Percentiles rank a stretch among this genome's conserved stretches.
phyloP scores from a whole-genome alignment of 768 basidiomycete genomes.

The Pholiota conissans region DNA sequence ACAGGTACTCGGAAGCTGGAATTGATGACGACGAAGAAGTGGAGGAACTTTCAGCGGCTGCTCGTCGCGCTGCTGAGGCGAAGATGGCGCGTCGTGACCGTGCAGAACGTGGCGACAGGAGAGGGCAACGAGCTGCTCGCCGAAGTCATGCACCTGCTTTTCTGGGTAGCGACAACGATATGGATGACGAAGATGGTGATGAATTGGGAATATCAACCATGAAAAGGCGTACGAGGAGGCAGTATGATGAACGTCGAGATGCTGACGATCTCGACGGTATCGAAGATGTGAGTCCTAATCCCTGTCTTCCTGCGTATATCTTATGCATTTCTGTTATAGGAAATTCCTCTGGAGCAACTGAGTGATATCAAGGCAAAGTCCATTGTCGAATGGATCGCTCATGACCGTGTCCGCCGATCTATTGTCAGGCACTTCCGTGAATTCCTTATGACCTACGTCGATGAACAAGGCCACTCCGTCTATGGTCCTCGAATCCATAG shows the following conservation, averaged over 20 bases:
- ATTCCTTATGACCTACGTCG: conserved; percentile 95
- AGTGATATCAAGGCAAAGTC: conserved; percentile 98
- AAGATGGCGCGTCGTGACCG: conserved; percentile 90
- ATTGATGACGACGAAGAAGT: conserved; percentile 78
- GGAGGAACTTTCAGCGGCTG: conserved; percentile 64
- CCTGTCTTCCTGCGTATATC: not conserved
- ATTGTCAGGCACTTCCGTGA: conserved; percentile 92
- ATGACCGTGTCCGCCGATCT: conserved; percentile 85
- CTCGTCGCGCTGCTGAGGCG: conserved; percentile 80
- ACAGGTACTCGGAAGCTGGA: conserved; percentile 84
- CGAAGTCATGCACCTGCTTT: conserved; percentile 87
- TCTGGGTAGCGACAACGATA: conserved; percentile 80
- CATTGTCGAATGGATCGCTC: conserved; percentile 96
- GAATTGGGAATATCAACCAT: conserved; percentile 69
- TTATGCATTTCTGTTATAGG: conserved; percentile 43
- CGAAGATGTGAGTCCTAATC: conserved; percentile 65
- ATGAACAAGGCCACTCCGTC: conserved; percentile 87
- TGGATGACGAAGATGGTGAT: conserved; percentile 74
- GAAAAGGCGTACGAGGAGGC: conserved; percentile 80
- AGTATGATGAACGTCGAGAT: conserved; percentile 92
- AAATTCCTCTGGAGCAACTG: conserved; percentile 92
- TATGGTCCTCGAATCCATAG: conserved; percentile 93
- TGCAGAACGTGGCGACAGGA: conserved; percentile 61
- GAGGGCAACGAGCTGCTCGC: conserved; percentile 72
- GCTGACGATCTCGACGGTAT: conserved; percentile 88